Conservation (phyloP, 306 rosid species). For the Dalbergia cultrata region DNA sequence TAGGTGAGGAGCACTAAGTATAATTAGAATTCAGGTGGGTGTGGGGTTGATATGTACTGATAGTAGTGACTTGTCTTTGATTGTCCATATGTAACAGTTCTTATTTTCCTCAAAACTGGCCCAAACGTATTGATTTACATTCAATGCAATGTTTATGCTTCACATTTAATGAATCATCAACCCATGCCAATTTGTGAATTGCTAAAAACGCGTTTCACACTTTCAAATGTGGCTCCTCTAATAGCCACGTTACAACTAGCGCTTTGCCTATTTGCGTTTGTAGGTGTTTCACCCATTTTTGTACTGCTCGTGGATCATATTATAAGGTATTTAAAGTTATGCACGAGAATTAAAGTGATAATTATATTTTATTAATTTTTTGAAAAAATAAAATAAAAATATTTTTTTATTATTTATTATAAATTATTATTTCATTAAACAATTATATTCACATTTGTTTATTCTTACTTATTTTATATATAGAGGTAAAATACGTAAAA, state of each 20-base stretch:
- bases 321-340: no score
- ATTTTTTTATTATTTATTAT: no score
- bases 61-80: background rate
- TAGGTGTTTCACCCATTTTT: no score
- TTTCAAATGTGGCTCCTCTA: background rate
- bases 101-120: background rate
- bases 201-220: background rate
- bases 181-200: background rate
- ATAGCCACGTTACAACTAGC: background rate
- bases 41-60: background rate
- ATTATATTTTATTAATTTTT: no score
- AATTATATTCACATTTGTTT: no score
- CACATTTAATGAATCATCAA: slow-evolving; percentile 3
- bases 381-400: no score
- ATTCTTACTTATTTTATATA: no score
- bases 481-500: no score
- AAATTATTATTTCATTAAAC: no score
- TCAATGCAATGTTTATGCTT: background rate
- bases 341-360: no score
- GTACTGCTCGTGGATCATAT: no score
- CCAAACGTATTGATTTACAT: slow-evolving; percentile 8
- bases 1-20: background rate
- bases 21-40: background rate
- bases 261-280: background rate
- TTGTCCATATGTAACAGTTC: background rate